A percentile compares a stretch with the other conserved stretches of the same genome.
Evolutionary conservation across 306 rosid genomes (phyloP).

Genomic region (Castanea mollissima): DNA sequence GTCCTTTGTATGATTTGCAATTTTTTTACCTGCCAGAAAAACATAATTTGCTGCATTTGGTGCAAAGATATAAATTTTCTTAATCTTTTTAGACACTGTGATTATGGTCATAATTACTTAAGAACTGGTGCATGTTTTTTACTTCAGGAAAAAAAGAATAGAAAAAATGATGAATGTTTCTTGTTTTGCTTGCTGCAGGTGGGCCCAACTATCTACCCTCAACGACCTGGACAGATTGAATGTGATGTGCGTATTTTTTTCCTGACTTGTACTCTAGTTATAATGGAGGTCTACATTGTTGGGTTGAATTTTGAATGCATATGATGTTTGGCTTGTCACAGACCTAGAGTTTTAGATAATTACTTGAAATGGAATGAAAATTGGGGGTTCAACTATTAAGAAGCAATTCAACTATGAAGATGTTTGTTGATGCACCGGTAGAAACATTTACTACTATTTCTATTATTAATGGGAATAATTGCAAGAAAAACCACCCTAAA

Average conservation of each 20-base stretch:
- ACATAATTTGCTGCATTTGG: no score
- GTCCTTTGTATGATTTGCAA: no score
- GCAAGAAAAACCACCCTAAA: no score
- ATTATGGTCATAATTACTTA: conserved; percentile 16
- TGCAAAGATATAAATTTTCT: no score
- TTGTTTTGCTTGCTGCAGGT: conserved; percentile 52
- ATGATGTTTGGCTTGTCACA: conserved; percentile 11
- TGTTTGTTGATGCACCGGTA: neutral
- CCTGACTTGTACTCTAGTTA: conserved; percentile 13
- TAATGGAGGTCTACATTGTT: neutral
- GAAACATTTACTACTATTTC: neutral
- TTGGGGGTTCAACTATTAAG: neutral
- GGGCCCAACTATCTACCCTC: conserved; percentile 64
- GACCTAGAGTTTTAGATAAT: neutral
- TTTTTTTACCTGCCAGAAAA: no score
- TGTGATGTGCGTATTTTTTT: conserved; percentile 64
- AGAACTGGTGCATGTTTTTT: conserved; percentile 19
- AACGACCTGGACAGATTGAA: conserved; percentile 85
- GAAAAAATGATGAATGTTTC: conserved; percentile 16
- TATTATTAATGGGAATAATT: no score
- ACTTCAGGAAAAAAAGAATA: conserved; percentile 5
- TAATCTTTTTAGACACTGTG: neutral
- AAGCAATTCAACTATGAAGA: neutral
- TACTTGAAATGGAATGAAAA: neutral
- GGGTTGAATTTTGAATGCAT: conserved; percentile 1